Evolutionary conservation across 2,329 filamentous ascomycete genomes (phyloP).

Genomic region (Leptographium procerum): DNA sequence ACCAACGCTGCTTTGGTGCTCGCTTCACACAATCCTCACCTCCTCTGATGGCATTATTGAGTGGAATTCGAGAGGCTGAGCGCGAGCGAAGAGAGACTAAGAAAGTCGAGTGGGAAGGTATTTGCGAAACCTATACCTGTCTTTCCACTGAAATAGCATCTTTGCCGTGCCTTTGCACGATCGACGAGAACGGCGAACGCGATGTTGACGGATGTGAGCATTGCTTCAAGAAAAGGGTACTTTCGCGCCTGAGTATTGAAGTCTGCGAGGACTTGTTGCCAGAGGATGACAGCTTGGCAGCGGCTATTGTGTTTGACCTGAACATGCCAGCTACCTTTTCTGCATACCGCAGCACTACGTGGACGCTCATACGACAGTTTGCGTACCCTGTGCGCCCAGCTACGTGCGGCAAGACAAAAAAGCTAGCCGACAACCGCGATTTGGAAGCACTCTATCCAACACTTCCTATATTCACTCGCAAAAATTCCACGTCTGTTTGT

Average conservation of each 20-base stretch:
- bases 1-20: conserved; percentile 31
- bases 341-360: conserved; percentile 30
- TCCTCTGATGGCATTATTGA: conserved; percentile 12
- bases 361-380: conserved; percentile 22
- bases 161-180: conserved; percentile 21
- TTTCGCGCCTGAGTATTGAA: conserved; percentile 22
- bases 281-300: conserved; percentile 16
- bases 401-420: background rate
- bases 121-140: conserved; percentile 19
- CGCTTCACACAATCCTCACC: conserved; percentile 29
- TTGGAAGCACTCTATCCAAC: conserved; percentile 5
- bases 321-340: conserved; percentile 21
- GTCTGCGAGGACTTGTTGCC: conserved; percentile 31
- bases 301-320: conserved; percentile 30
- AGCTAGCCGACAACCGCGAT: conserved; percentile 4
- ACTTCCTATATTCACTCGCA: background rate
- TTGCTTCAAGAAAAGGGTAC: conserved; percentile 21
- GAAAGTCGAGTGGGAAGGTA: conserved; percentile 21
- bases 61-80: conserved; percentile 17
- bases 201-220: conserved; percentile 21
- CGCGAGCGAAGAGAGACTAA: conserved; percentile 14
- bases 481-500: background rate
- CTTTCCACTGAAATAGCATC: conserved; percentile 18
- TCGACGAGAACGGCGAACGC: conserved; percentile 13
- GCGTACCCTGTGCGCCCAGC: conserved; percentile 10